Percentiles rank a stretch among this genome's conserved stretches.
Evolutionary conservation across 192 early-diverging fungal genomes (phyloP).

Genomic region (Funneliformis mosseae): DNA sequence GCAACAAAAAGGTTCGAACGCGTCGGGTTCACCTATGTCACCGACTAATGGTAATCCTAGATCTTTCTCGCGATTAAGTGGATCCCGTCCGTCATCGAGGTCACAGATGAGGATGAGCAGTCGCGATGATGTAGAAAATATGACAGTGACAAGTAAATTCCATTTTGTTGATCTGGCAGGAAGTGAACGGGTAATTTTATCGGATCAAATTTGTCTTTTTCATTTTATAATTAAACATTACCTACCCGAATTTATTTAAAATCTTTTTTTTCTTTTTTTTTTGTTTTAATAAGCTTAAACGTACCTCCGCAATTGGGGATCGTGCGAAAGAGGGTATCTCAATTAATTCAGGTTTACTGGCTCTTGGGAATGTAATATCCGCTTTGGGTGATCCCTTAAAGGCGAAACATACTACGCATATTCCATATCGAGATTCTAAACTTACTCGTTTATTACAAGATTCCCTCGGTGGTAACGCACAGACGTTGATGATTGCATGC

Average conservation of each 20-base stretch:
- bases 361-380: constrained; percentile 96
- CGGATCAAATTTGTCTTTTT: not conserved
- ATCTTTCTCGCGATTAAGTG: constrained; percentile 21
- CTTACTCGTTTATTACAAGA: constrained; percentile 95
- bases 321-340: constrained; percentile 94
- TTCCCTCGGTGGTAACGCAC: constrained; percentile 91
- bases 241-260: not conserved
- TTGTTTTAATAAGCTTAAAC: constrained; percentile 64
- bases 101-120: constrained; percentile 10
- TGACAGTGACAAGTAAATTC: constrained; percentile 83
- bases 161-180: constrained; percentile 99
- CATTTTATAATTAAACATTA: not conserved
- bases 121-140: constrained; percentile 54
- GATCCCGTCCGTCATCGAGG: constrained; percentile 19
- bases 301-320: constrained; percentile 90
- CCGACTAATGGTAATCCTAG: constrained; percentile 17
- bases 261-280: not conserved
- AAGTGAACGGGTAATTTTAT: constrained; percentile 74
- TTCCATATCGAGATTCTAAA: constrained; percentile 97
- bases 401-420: constrained; percentile 62
- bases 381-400: constrained; percentile 81
- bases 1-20: constrained; percentile 63
- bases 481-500: constrained; percentile 95
- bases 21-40: constrained; percentile 36
- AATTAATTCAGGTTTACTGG: constrained; percentile 95